Evolutionary conservation across 768 basidiomycete genomes (phyloP).

Genomic region (Clitopilus passeckerianus): DNA sequence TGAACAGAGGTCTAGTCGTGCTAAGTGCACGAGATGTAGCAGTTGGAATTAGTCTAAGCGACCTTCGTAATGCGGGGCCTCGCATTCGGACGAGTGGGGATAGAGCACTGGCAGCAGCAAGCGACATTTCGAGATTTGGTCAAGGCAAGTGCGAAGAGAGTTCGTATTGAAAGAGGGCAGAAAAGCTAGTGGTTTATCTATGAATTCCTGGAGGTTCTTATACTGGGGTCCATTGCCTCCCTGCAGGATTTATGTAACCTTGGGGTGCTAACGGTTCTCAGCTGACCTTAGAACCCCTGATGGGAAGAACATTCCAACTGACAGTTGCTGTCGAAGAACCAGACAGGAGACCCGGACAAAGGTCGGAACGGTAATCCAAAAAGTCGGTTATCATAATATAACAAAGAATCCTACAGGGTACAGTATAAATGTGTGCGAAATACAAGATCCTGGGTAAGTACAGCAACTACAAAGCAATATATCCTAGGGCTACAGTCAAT

Average conservation of each 20-base stretch:
- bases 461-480: not conserved
- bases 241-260: conserved; percentile 2
- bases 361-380: not conserved
- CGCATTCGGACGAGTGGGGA: not conserved
- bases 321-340: not conserved
- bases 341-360: not conserved
- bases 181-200: not conserved
- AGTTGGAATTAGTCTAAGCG: not conserved
- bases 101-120: not conserved
- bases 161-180: not conserved
- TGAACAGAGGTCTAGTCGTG: not conserved
- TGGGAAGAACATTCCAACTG: not conserved
- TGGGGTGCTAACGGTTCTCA: conserved; percentile 1
- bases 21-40: not conserved
- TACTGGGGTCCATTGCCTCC: not conserved
- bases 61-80: not conserved
- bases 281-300: conserved; percentile 7
- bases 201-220: not conserved
- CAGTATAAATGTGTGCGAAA: not conserved
- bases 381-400: not conserved
- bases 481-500: not conserved
- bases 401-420: not conserved
- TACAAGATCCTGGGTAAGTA: not conserved
- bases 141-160: not conserved
- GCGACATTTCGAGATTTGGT: not conserved